These are phyloP conservation scores for Cladosporium sp. DNA, from an alignment of 2,329 filamentous ascomycete species.

Conservation along the genomic window DNA sequence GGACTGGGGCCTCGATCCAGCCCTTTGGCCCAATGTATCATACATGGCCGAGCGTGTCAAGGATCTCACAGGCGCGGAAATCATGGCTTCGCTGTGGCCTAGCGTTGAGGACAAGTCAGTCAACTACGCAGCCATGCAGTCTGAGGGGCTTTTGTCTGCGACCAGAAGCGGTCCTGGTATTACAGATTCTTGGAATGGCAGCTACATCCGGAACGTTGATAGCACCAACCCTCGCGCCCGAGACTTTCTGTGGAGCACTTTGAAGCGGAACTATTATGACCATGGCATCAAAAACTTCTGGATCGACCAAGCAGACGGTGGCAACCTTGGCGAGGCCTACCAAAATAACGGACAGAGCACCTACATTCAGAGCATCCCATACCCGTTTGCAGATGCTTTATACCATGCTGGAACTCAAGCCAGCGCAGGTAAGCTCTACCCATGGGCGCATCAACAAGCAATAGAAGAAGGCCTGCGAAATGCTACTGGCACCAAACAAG, in stretches of 20 bases:
- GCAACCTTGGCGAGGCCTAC: constrained; percentile 32
- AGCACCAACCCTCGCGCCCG: constrained; percentile 28
- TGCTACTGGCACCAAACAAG: constrained; percentile 20
- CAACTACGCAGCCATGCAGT: constrained; percentile 26
- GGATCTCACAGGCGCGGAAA: constrained; percentile 28
- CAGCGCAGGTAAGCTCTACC: constrained; percentile 26
- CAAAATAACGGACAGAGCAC: constrained; percentile 32
- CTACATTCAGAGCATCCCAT: constrained; percentile 28
- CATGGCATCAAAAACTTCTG: constrained; percentile 31
- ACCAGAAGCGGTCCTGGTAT: constrained; percentile 25
- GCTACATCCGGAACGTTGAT: constrained; percentile 29
- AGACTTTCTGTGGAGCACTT: constrained; percentile 24
- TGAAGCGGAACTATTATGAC: constrained; percentile 28
- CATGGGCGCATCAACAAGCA: constrained; percentile 27
- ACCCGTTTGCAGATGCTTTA: constrained; percentile 24
- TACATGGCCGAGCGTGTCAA: constrained; percentile 26
- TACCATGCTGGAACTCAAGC: constrained; percentile 28
- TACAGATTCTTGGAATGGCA: constrained; percentile 28
- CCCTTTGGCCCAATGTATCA: constrained; percentile 25
- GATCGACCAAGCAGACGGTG: constrained; percentile 33
- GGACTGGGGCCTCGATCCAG: constrained; percentile 27
- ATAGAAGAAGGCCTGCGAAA: constrained; percentile 28
- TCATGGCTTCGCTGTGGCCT: constrained; percentile 31
- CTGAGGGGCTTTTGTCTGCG: constrained; percentile 23
- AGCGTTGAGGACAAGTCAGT: constrained; percentile 25